Evolutionary conservation across 1,284 basidiomycete species (phyloP).

Genomic region (Sanguinoderma infundibulare): DNA sequence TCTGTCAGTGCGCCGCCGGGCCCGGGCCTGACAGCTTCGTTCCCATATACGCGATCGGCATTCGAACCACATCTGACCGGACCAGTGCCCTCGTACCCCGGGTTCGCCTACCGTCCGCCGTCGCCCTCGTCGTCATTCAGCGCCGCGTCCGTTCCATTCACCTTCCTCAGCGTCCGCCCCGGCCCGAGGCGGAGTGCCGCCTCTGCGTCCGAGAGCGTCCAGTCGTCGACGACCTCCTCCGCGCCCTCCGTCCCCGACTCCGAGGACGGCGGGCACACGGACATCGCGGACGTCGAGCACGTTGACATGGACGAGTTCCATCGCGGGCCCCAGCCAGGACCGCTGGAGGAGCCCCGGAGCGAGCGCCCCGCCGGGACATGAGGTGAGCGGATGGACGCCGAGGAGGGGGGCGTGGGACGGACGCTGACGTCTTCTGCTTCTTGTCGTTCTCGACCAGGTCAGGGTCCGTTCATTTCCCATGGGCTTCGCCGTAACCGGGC

Average conservation of each 20-base stretch:
- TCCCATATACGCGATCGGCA: constrained; percentile 10
- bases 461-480: constrained; percentile 22
- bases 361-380: constrained; percentile 2
- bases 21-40: constrained; percentile 10
- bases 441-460: constrained; percentile 19
- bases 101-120: constrained; percentile 20
- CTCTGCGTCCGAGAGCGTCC: constrained; percentile 24
- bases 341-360: no score
- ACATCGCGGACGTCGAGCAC: constrained; percentile 14
- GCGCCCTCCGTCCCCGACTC: constrained; percentile 24
- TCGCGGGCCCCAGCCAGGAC: constrained; percentile 3
- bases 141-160: constrained; percentile 4
- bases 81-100: constrained; percentile 23
- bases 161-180: constrained; percentile 13
- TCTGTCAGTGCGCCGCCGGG: neutral
- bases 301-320: constrained; percentile 13
- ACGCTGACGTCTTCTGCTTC: constrained; percentile 1
- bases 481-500: constrained; percentile 32
- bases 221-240: constrained; percentile 23
- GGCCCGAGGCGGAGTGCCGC: constrained; percentile 23
- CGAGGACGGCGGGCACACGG: constrained; percentile 12
- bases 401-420: constrained; percentile 11
- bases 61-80: constrained; percentile 24
- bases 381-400: constrained; percentile 10
- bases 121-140: constrained; percentile 19